Conservation (phyloP, 106 monocot genomes). For the Hemerocallis citrina region DNA sequence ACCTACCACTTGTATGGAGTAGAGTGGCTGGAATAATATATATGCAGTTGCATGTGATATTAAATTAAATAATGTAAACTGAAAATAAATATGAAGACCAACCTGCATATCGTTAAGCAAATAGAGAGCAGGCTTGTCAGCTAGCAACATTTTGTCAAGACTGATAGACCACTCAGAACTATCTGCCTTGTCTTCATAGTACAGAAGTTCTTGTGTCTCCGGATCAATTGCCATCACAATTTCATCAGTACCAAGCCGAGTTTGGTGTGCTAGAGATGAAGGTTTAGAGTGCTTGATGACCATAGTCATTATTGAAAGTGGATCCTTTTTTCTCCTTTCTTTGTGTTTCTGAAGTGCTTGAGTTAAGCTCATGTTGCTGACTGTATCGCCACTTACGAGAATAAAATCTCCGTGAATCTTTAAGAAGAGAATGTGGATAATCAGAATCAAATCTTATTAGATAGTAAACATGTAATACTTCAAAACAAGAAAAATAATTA, state of each 20-base stretch:
- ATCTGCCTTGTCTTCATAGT: constrained; percentile 84
- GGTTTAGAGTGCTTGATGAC: constrained; percentile 78
- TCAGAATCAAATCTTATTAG: not conserved
- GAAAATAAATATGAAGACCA: not conserved
- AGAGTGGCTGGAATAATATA: too few species aligned
- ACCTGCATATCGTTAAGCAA: constrained; percentile 92
- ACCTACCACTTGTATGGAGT: too few species aligned
- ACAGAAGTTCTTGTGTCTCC: constrained; percentile 78
- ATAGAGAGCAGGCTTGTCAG: constrained; percentile 41
- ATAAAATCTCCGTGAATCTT: constrained; percentile 95
- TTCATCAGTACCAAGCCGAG: constrained; percentile 87
- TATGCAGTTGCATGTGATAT: too few species aligned
- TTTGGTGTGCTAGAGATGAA: constrained; percentile 60
- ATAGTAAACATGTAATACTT: not conserved
- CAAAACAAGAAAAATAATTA: not conserved
- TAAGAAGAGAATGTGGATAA: constrained; percentile 11
- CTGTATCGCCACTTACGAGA: constrained; percentile 95
- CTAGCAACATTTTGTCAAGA: constrained; percentile 65
- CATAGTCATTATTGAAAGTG: constrained; percentile 95
- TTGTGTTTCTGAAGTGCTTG: constrained; percentile 85
- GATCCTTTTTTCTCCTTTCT: constrained; percentile 94
- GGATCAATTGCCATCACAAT: constrained; percentile 85
- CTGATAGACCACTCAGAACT: constrained; percentile 27
- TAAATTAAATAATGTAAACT: not conserved
- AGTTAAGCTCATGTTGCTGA: constrained; percentile 79